Conservation (phyloP, 2,329 filamentous ascomycete genomes). For the Ceratocystis lukuohia region DNA sequence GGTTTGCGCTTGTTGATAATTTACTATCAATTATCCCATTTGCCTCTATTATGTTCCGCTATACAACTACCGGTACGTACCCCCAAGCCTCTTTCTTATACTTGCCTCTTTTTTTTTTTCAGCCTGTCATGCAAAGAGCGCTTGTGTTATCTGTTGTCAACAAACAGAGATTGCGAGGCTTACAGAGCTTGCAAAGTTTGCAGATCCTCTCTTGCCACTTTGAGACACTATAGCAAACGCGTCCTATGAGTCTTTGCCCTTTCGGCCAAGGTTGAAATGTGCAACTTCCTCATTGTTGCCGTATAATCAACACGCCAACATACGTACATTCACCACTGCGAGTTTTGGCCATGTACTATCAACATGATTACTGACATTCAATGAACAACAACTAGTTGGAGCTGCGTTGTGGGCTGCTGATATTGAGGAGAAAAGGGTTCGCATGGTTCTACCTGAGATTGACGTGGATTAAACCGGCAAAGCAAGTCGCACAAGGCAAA, state of each 20-base stretch:
- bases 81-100: neutral
- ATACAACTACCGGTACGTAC: constrained; percentile 61
- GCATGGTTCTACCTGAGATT: constrained; percentile 27
- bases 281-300: neutral
- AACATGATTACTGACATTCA: neutral
- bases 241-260: neutral
- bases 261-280: neutral
- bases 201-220: neutral
- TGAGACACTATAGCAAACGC: neutral
- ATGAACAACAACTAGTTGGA: constrained; percentile 43
- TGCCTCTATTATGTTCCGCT: constrained; percentile 69
- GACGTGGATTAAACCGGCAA: neutral
- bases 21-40: constrained; percentile 76
- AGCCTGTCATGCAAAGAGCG: neutral
- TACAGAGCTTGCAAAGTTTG: no score
- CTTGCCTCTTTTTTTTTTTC: neutral
- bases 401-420: constrained; percentile 92
- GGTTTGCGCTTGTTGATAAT: constrained; percentile 61
- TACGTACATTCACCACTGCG: neutral
- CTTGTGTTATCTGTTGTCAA: constrained; percentile 17
- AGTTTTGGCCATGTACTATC: neutral
- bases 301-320: constrained; percentile 16
- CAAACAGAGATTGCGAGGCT: constrained; percentile 20
- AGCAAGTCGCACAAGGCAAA: neutral
- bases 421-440: constrained; percentile 47